Base-by-base conservation (phyloP, 2,329 filamentous ascomycete genomes). In the Cytospora piceae region DNA sequence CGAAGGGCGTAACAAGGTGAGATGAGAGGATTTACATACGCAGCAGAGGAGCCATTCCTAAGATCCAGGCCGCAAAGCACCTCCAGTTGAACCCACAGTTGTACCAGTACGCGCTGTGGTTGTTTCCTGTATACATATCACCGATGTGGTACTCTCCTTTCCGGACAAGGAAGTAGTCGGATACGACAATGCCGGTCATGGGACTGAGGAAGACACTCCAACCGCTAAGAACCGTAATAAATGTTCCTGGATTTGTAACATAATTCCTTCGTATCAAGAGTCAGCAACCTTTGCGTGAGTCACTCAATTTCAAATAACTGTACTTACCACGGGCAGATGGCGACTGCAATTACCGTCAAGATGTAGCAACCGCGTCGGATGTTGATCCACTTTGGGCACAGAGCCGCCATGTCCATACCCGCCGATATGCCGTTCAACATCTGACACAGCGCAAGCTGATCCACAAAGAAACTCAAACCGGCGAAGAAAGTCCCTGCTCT, bases 361-460 rank as follows among this genome's bases (percentile, higher is more conserved):
- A 83, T 72, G 64, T 79, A 80, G 15, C 76, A 77, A 5, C 82
- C 82, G 9, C 82, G 75, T 22, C 80, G 73, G 58, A 83, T 83
- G 67, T 81, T 83, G 71, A 84, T 78, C 69, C 77, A 83, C 51
- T 74, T 74, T 0, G 82, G 81, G 22, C 77, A 77, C 0, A 82
- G 73, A 1, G 77, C 79, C 1, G 81, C 79, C 69, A 83, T 74
- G 66, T 84, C 82, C 74, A 83, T 82, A 0, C 81, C 81, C 2
- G 77, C 73, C 15, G 69, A 70, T 24, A 73, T 69, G 2, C 65
- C 68, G 24, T 73, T 72, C 14, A 71, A 65, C 42, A 72, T 70
- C 58, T 70, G 69, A 62, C 73, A 70, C 58, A 77, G 68, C 17
- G 74, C 72, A 62, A 78, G 70, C 66, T 77, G 75, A 22, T 73